Conservation (phyloP, 139 green algal genomes). For the Chlorella sp. region DNA sequence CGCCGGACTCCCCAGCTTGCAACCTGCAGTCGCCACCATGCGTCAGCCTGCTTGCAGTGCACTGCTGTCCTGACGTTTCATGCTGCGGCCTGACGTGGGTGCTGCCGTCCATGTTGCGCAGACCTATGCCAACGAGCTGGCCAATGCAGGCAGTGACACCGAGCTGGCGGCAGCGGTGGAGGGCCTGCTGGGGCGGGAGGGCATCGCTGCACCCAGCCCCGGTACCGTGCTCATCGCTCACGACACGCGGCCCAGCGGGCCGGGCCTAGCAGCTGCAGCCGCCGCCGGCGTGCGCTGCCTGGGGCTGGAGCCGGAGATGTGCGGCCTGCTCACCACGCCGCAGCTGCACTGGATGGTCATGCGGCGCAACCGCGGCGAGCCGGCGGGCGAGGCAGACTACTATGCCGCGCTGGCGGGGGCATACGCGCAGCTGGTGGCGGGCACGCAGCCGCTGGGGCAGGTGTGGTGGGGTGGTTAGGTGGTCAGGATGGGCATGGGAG, state of each 20-base stretch:
- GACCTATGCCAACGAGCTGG: slow-evolving; percentile 78
- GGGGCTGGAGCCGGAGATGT: slow-evolving; percentile 50
- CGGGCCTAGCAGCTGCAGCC: slow-evolving; percentile 68
- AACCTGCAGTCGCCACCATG: too few relatives aligned
- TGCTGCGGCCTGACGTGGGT: not conserved
- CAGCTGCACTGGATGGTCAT: slow-evolving; percentile 91
- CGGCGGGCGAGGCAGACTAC: slow-evolving; percentile 55
- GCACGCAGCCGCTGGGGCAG: slow-evolving; percentile 23
- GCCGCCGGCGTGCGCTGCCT: slow-evolving; percentile 67
- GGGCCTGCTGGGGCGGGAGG: slow-evolving; percentile 26
- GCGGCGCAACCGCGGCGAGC: slow-evolving; percentile 39
- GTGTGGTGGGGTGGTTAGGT: not conserved
- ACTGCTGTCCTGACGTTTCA: too few relatives aligned
- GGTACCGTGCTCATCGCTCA: slow-evolving; percentile 74
- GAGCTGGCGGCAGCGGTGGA: slow-evolving; percentile 49
- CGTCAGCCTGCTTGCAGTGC: not conserved
- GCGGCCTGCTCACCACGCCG: slow-evolving; percentile 91
- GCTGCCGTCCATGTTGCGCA: slow-evolving; percentile 57
- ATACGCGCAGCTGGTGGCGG: slow-evolving; percentile 38
- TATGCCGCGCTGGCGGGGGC: slow-evolving; percentile 47
- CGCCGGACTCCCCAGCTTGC: too few relatives aligned
- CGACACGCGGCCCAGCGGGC: slow-evolving; percentile 82
- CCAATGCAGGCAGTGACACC: slow-evolving; percentile 58
- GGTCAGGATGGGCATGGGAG: not conserved
- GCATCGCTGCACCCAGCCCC: slow-evolving; percentile 1